These are phyloP conservation scores for Backusella westeae DNA, from an alignment of 192 early-diverging fungal species.

Conservation along the genomic window DNA sequence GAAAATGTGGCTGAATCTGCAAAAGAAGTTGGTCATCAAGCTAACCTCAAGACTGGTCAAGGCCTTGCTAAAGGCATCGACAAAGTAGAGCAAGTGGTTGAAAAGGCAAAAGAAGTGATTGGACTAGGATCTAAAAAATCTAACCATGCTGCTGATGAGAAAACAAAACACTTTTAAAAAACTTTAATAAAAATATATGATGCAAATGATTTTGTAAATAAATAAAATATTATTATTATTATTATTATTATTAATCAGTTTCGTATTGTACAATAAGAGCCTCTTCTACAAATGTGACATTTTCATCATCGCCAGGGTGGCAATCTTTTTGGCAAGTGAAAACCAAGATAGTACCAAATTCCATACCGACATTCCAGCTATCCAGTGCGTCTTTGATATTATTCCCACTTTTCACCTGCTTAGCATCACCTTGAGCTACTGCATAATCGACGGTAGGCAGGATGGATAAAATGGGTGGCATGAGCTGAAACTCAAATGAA, in stretches of 20 bases:
- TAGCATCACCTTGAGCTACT: constrained; percentile 30
- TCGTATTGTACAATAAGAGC: constrained; percentile 60
- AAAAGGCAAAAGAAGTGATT: constrained; percentile 25
- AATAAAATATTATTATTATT: not conserved
- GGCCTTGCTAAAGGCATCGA: constrained; percentile 26
- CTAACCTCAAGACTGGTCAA: constrained; percentile 23
- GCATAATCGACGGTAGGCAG: constrained; percentile 62
- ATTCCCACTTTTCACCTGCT: constrained; percentile 29
- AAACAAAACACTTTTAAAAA: not conserved
- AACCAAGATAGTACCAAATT: constrained; percentile 86
- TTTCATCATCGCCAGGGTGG: constrained; percentile 35
- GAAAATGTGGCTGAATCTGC: not conserved
- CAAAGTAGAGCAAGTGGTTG: constrained; percentile 12
- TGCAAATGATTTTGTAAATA: not conserved
- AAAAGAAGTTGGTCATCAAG: constrained; percentile 14
- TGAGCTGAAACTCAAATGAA: constrained; percentile 90
- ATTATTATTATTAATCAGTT: constrained; percentile 21
- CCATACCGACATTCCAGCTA: constrained; percentile 73
- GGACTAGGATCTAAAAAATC: constrained; percentile 26
- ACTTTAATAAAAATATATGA: not conserved
- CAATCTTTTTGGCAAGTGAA: constrained; percentile 83
- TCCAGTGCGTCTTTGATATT: constrained; percentile 41
- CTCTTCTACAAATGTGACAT: constrained; percentile 61
- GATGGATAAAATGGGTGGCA: constrained; percentile 79
- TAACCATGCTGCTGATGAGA: not conserved